phyloP scores from a whole-genome alignment of 2,329 filamentous ascomycete genomes.

The Neonectria hederae region DNA sequence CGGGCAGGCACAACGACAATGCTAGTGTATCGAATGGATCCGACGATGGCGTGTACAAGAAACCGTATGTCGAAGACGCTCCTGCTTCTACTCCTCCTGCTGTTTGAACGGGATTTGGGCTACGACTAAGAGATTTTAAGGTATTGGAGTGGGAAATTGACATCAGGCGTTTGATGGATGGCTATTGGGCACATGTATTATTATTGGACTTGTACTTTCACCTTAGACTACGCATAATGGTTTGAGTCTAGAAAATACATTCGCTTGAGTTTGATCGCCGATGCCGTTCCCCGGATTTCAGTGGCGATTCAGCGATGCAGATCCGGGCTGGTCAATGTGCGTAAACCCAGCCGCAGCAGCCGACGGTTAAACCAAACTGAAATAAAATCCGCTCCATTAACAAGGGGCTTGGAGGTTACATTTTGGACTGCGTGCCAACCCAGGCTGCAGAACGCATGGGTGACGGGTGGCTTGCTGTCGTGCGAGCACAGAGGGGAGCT shows the following conservation, averaged over 20 bases:
- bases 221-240: slow-evolving; percentile 3
- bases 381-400: neutral
- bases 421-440: slow-evolving; percentile 10
- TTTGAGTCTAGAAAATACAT: slow-evolving; percentile 14
- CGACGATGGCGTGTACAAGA: slow-evolving; percentile 36
- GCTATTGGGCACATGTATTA: slow-evolving; percentile 12
- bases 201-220: slow-evolving; percentile 9
- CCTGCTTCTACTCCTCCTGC: neutral
- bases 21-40: slow-evolving; percentile 25
- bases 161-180: slow-evolving; percentile 27
- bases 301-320: slow-evolving; percentile 5
- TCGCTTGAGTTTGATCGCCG: neutral
- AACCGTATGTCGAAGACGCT: slow-evolving; percentile 39
- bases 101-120: neutral
- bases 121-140: neutral
- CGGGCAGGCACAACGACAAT: slow-evolving; percentile 28
- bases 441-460: slow-evolving; percentile 21
- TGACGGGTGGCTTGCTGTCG: slow-evolving; percentile 10
- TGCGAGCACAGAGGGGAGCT: slow-evolving; percentile 4
- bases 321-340: neutral
- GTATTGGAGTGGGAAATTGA: slow-evolving; percentile 16
- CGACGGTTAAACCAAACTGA: neutral
- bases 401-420: neutral
- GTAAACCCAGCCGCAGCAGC: neutral
- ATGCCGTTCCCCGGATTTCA: slow-evolving; percentile 12